Base-by-base conservation (phyloP, 345 rosid species). In the Syzygium jambos region DNA sequence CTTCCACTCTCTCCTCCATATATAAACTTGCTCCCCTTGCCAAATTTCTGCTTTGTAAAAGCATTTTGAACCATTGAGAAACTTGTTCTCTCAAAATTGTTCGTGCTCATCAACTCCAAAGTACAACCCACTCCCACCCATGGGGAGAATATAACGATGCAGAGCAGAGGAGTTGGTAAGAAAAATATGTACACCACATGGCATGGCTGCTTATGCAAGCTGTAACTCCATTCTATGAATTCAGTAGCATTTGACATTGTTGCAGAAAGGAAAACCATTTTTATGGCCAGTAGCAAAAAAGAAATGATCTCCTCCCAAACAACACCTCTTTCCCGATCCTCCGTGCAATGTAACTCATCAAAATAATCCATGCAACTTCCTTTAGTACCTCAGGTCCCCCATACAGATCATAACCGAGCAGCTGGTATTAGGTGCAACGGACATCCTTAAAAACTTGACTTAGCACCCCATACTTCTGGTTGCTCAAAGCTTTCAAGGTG, bases 301-400 rank as follows among this genome's bases (percentile, higher is more conserved):
- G n/a, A 95, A 91, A 51, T 95, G 92, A 97, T 96, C 94, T 96
- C 99, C 87, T 98, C 98, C 99, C 99, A 96, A 63, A 95, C 99
- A 88, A 96, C 99, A 4, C 99, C 97, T 87, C 97, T 92, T 90
- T 96, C 98, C 77, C 96, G 92, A 90, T 98, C 99, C 89, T 94
- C 95, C 98, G 94, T 95, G 84, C 95, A 98, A 91, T 98, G 98
- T 80, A 98, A 96, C 90, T 98, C 99, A 90, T 98, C 96, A 85
- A 96, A 98, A 98, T 93, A 68, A 95, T 97, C 99, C 99, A 98
- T 9, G 99, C 95, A 90, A 96, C 99, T 92, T 98, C 99, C 90
- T 98, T 96, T 91, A 98, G 90, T 80, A 96, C 96, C 90, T 98
- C 98, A 4, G 98, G 95, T 7, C 99, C 99, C 88, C 99, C 89